A percentile compares a stretch with the other conserved stretches of the same genome.
phyloP scores from a whole-genome alignment of 768 basidiomycete genomes.

The Rhodotorula diobovata region DNA sequence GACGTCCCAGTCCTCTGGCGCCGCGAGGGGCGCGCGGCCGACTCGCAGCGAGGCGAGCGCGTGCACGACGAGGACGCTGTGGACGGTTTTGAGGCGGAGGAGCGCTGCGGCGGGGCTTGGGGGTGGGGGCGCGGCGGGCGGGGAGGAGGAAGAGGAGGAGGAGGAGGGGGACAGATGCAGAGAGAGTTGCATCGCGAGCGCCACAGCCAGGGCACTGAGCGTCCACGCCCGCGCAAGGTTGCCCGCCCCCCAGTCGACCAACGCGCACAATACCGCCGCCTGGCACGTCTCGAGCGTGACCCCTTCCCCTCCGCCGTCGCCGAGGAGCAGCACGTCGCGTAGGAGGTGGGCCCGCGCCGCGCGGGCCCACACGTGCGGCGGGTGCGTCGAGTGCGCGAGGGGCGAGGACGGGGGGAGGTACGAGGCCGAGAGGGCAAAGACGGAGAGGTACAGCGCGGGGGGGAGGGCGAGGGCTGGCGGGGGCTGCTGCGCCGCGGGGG shows the following conservation, averaged over 20 bases:
- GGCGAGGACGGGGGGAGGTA: slow-evolving; percentile 12
- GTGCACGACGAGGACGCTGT: slow-evolving; percentile 30
- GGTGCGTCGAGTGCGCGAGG: neutral
- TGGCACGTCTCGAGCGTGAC: slow-evolving; percentile 19
- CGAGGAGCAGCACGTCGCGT: neutral
- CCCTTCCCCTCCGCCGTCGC: neutral
- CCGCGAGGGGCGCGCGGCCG: slow-evolving; percentile 15
- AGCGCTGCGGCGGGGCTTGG: too few species aligned
- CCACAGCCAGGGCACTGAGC: slow-evolving; percentile 23
- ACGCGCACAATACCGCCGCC: neutral
- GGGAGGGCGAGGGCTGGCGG: slow-evolving; percentile 8
- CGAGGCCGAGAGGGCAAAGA: slow-evolving; percentile 25
- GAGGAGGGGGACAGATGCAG: slow-evolving; percentile 16
- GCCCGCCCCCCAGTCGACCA: slow-evolving; percentile 28
- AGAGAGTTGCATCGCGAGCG: slow-evolving; percentile 14
- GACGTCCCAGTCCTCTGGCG: slow-evolving; percentile 33
- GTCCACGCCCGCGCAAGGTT: slow-evolving; percentile 25
- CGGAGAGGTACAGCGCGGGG: slow-evolving; percentile 23
- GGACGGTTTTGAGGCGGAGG: slow-evolving; percentile 21
- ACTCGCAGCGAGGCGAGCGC: slow-evolving; percentile 28
- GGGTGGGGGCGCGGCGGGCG: too few species aligned
- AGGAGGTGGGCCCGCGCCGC: slow-evolving; percentile 22
- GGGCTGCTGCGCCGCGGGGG: neutral
- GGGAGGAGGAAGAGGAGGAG: neutral
- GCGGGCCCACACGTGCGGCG: slow-evolving; percentile 6